phyloP scores from a whole-genome alignment of 2,329 filamentous ascomycete species.

The Microcyclospora pomicola region DNA sequence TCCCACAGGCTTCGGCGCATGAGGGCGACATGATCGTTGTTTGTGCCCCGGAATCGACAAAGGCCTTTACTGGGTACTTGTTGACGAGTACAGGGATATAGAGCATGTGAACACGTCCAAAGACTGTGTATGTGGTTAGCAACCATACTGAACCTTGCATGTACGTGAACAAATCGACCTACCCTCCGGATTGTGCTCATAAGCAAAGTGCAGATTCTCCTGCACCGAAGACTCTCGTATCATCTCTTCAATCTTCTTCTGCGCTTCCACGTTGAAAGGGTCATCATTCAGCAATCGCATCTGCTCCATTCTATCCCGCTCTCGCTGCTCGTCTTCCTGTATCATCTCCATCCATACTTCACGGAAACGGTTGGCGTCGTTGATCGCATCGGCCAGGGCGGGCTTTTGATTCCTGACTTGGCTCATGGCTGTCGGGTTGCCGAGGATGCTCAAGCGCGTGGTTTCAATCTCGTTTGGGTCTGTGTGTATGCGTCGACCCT shows the following conservation, averaged over 20 bases:
- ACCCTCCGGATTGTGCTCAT: conserved; percentile 97
- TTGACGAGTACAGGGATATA: conserved; percentile 96
- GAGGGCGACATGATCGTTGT: conserved; percentile 96
- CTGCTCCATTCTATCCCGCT: conserved; percentile 65
- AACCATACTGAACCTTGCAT: background rate
- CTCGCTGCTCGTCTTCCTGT: conserved; percentile 55
- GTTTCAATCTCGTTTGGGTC: conserved; percentile 52
- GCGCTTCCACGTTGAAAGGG: conserved; percentile 84
- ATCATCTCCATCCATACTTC: conserved; percentile 55
- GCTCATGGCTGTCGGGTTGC: conserved; percentile 57
- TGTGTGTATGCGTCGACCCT: conserved; percentile 6
- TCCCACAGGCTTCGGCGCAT: conserved; percentile 82
- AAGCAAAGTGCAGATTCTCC: conserved; percentile 89
- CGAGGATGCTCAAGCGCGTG: conserved; percentile 68
- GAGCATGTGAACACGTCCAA: conserved; percentile 87
- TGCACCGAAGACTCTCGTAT: conserved; percentile 89
- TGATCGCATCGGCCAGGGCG: conserved; percentile 59
- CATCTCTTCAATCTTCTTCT: conserved; percentile 88
- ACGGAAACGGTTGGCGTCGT: conserved; percentile 64
- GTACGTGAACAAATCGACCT: conserved; percentile 19
- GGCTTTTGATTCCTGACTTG: conserved; percentile 61
- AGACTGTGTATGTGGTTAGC: conserved; percentile 44
- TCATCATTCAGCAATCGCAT: conserved; percentile 82
- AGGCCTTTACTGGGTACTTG: conserved; percentile 77
- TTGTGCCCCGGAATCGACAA: conserved; percentile 94